Percentiles rank a stretch among this genome's conserved stretches.
These are phyloP conservation scores for Penicillium flavigenum DNA, from an alignment of 495 filamentous ascomycete genomes.

Conservation along the genomic window DNA sequence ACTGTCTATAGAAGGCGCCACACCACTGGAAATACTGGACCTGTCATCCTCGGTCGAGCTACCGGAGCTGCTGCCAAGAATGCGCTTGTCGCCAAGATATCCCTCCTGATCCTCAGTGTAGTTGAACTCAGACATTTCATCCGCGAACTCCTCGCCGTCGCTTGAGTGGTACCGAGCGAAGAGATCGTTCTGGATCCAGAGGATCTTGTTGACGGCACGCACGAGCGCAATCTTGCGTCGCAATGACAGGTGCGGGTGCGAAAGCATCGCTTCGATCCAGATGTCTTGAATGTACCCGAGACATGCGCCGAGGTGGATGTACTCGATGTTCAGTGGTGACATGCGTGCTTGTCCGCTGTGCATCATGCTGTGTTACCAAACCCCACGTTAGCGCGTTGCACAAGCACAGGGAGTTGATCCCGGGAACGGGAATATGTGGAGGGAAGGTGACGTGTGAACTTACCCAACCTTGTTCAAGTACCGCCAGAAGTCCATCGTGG, in stretches of 20 bases:
- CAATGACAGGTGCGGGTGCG: conserved; percentile 61
- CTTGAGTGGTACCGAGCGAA: conserved; percentile 73
- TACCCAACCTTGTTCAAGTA: conserved; percentile 76
- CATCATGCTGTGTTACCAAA: conserved; percentile 54
- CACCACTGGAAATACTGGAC: conserved; percentile 31
- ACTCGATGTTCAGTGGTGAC: conserved; percentile 70
- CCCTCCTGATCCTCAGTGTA: conserved; percentile 58
- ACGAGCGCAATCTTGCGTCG: conserved; percentile 65
- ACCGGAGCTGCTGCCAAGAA: conserved; percentile 38
- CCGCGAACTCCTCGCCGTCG: conserved; percentile 69
- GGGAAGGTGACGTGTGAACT: conserved; percentile 8
- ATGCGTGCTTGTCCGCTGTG: conserved; percentile 63
- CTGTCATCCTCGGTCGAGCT: conserved; percentile 38
- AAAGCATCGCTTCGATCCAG: conserved; percentile 70
- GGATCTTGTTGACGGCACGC: conserved; percentile 60
- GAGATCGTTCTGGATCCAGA: conserved; percentile 79
- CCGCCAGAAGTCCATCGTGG: conserved; percentile 72
- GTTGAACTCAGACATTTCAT: conserved; percentile 53
- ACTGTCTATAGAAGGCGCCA: conserved; percentile 21
- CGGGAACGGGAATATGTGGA: not conserved
- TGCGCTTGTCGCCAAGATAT: conserved; percentile 53
- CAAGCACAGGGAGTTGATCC: not conserved
- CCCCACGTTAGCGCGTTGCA: conserved; percentile 5
- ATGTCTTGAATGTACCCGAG: conserved; percentile 72
- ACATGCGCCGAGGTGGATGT: conserved; percentile 67